Evolutionary conservation across 805 yeast species (phyloP), one percentile per base, ranked within the genome.

Genomic region (Saturnispora gosingensis): DNA sequence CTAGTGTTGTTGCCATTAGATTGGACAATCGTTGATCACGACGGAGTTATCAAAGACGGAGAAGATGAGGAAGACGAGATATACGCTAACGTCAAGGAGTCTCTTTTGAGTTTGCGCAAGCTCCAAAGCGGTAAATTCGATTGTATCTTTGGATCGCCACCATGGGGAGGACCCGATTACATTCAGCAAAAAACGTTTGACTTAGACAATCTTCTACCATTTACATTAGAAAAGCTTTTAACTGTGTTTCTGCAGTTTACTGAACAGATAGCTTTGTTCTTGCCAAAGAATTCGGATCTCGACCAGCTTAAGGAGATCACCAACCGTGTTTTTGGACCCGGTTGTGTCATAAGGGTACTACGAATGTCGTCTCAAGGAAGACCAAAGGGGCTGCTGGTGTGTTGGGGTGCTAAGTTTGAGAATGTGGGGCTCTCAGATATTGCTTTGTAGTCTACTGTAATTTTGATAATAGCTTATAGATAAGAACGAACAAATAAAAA

Each of bases 141-240:
- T 57, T 71, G 80, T 48, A 72, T 80, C 6, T 86, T 83, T 66
- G 74, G 80, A 20, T 83, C 90, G 1, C 93, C 95, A 1, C 95
- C 93, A 1, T 86, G 95, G 95, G 93, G 93, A 30, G 95, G 95
- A 0, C 85, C 88, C 0, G 62, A 67, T 2, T 87, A 85, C 61
- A 65, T 69, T 50, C 57, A 66, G 16, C 64, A 64, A 18, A 52
- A 53, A 3, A 54, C 58, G 2, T 83, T 75, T 62, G 80, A 82
- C 56, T 62, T 82, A 46, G 55, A 63, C 11, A 64, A 49, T 5
- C 18, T 76, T 56, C 57, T 64, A 43, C 88, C 88, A 0, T 65
- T 80, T 46, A 65, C 70, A 2, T 54, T 83, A 7, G 68, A 71
- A 24, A 62, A 66, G 34, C 61, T 82, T 13, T 63, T 82, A 16